A percentile compares a stretch with the other conserved stretches of the same genome.
Evolutionary conservation across 305 asterid species (phyloP).

Genomic region (Fraxinus dipetala): DNA sequence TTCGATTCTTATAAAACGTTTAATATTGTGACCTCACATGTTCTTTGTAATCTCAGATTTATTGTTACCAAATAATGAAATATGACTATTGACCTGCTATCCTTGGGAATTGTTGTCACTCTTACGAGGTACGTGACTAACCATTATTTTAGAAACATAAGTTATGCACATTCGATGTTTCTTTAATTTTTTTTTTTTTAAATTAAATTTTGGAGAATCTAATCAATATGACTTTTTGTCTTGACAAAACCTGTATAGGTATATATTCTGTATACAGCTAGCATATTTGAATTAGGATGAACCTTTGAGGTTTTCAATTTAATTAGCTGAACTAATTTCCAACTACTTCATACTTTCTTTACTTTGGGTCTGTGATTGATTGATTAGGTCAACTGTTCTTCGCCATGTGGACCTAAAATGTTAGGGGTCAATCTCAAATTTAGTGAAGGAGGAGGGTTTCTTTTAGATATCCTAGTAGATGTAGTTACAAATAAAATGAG

Average conservation of each 20-base stretch:
- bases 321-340: constrained; percentile 27
- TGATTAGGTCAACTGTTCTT: constrained; percentile 24
- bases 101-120: not conserved
- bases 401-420: not conserved
- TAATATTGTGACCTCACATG: too few relatives aligned
- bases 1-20: not conserved
- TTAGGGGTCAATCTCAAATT: not conserved
- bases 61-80: not conserved
- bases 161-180: not conserved
- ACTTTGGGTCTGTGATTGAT: not conserved
- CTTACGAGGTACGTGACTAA: not conserved
- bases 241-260: not conserved
- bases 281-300: not conserved
- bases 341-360: not conserved
- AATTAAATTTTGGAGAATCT: not conserved
- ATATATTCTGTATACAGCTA: not conserved
- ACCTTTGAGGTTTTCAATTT: not conserved
- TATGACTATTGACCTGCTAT: not conserved
- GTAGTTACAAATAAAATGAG: not conserved
- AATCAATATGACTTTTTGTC: not conserved
- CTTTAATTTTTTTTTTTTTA: too few relatives aligned
- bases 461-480: not conserved
- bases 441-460: not conserved
- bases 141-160: not conserved
- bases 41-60: not conserved